Evolutionary conservation across 2,329 filamentous ascomycete genomes (phyloP).

Genomic region (Emergomyces pasteurianus): DNA sequence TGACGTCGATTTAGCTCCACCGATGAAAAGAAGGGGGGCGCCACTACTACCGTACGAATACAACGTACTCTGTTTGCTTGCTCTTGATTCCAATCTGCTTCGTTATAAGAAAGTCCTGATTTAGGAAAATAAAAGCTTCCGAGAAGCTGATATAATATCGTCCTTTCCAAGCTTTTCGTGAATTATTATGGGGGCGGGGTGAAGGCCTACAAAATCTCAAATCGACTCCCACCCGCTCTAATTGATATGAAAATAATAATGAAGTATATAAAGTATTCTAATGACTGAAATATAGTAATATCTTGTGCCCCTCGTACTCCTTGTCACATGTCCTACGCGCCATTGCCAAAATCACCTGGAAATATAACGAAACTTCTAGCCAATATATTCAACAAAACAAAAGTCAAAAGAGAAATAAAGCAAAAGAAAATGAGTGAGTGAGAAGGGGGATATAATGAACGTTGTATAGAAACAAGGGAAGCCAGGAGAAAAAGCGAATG

Average conservation of each 20-base stretch:
- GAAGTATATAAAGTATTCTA: neutral
- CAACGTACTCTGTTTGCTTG: no score
- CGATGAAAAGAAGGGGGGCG: no score
- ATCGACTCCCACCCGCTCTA: neutral
- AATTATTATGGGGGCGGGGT: neutral
- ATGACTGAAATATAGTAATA: neutral
- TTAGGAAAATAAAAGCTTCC: neutral
- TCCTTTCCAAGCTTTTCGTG: neutral
- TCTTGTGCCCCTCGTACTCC: neutral
- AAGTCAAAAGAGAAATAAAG: neutral
- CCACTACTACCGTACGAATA: no score
- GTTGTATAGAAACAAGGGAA: neutral
- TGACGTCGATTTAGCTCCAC: no score
- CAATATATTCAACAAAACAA: neutral
- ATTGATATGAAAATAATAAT: neutral
- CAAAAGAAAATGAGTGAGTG: neutral
- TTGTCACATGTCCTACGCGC: neutral
- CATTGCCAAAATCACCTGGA: neutral
- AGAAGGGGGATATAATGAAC: neutral
- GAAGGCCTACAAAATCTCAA: neutral
- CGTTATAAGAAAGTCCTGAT: neutral
- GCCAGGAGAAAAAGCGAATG: neutral
- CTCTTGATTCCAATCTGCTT: no score
- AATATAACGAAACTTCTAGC: neutral
- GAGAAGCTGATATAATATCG: neutral